These are phyloP conservation scores for Pugionium dolabratum DNA, from an alignment of 345 rosid genomes.

Conservation along the genomic window DNA sequence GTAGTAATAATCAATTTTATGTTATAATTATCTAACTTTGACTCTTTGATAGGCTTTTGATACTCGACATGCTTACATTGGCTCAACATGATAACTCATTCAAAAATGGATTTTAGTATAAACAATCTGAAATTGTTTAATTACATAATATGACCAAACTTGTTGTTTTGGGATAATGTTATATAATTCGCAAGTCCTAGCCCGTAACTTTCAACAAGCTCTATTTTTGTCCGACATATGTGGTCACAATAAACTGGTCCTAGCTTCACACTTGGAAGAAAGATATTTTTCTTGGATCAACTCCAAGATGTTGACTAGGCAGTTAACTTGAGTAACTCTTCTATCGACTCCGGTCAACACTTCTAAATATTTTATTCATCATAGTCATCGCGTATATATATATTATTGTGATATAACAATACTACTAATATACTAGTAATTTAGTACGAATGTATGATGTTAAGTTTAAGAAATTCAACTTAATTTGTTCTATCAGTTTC, in stretches of 20 bases:
- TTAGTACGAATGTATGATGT: conserved; percentile 10
- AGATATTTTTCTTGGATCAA: too few relatives aligned
- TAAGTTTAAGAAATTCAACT: background rate
- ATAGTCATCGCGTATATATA: background rate
- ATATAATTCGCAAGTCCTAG: background rate
- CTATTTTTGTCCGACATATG: too few relatives aligned
- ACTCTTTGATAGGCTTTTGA: background rate
- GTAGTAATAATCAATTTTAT: background rate
- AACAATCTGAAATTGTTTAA: background rate
- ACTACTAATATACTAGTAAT: background rate
- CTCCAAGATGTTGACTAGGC: too few relatives aligned
- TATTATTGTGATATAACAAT: background rate
- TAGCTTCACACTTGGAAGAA: too few relatives aligned
- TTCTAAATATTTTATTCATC: background rate
- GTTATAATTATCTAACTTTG: background rate
- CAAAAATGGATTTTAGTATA: background rate
- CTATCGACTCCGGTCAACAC: too few relatives aligned
- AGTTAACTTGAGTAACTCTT: too few relatives aligned
- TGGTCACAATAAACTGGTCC: too few relatives aligned
- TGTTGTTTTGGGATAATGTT: background rate
- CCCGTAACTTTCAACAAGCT: background rate
- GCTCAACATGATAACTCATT: background rate
- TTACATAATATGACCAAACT: background rate
- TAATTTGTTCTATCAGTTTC: conserved; percentile 14
- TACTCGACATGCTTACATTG: conserved; percentile 16